phyloP scores from a whole-genome alignment of 1,139 yeast species.

The Geotrichum australiense region DNA sequence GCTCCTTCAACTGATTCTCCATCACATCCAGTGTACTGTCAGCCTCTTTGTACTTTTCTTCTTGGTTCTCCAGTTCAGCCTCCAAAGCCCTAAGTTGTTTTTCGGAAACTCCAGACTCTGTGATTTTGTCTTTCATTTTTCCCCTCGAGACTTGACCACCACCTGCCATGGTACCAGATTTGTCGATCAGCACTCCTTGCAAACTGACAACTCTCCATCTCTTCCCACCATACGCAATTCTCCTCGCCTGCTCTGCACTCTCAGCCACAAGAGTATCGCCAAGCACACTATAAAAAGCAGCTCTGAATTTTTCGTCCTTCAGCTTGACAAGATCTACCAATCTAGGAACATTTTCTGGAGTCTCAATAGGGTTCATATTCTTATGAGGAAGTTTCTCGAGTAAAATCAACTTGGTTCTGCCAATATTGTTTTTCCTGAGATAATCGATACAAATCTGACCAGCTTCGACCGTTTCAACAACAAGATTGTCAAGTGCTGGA shows the following conservation, averaged over 20 bases:
- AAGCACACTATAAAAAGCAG: slow-evolving; percentile 85
- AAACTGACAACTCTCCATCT: slow-evolving; percentile 86
- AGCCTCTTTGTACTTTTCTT: slow-evolving; percentile 47
- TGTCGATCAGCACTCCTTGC: slow-evolving; percentile 87
- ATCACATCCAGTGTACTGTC: slow-evolving; percentile 52
- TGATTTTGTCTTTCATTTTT: slow-evolving; percentile 46
- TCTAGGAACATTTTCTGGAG: slow-evolving; percentile 75
- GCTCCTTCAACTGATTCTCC: slow-evolving; percentile 49
- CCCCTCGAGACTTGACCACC: slow-evolving; percentile 76
- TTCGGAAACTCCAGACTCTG: slow-evolving; percentile 40
- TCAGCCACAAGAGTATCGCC: slow-evolving; percentile 83
- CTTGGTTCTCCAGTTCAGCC: slow-evolving; percentile 48
- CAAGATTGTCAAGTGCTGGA: slow-evolving; percentile 85
- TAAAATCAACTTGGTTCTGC: slow-evolving; percentile 83
- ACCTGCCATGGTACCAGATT: slow-evolving; percentile 97
- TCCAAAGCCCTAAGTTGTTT: slow-evolving; percentile 55
- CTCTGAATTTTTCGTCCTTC: slow-evolving; percentile 58
- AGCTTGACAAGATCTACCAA: slow-evolving; percentile 77
- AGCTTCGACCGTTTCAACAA: slow-evolving; percentile 87
- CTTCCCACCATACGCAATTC: slow-evolving; percentile 77
- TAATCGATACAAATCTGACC: slow-evolving; percentile 90
- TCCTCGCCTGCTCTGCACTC: slow-evolving; percentile 71
- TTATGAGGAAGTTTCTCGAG: slow-evolving; percentile 65
- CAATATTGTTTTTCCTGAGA: slow-evolving; percentile 74
- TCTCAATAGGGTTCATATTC: slow-evolving; percentile 51